Percentiles rank a stretch among this genome's conserved stretches.
Conservation (phyloP, 164 flowering plant species). For the Tetracentron sinense region DNA sequence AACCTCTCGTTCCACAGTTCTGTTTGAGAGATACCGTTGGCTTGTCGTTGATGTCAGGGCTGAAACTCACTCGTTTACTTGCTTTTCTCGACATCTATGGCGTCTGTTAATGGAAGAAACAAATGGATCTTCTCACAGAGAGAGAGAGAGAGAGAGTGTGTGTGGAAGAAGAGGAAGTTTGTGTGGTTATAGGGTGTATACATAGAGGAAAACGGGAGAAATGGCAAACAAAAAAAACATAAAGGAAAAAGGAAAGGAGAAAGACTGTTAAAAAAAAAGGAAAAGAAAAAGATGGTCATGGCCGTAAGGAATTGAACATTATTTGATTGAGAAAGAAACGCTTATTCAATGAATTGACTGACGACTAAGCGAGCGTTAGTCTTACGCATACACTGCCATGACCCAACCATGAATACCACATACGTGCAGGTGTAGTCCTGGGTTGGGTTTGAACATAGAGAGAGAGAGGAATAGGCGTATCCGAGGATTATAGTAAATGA, state of each 20-base stretch:
- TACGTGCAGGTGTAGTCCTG: too few relatives aligned
- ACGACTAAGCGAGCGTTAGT: background rate
- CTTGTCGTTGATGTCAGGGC: slow-evolving; percentile 34
- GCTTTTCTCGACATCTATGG: slow-evolving; percentile 35
- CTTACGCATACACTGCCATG: background rate
- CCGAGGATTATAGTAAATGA: too few relatives aligned
- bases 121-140: background rate
- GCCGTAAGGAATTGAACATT: too few relatives aligned
- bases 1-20: slow-evolving; percentile 6
- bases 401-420: too few relatives aligned
- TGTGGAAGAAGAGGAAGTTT: slow-evolving; percentile 6
- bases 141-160: slow-evolving; percentile 8
- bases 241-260: slow-evolving; percentile 8
- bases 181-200: slow-evolving; percentile 13
- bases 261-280: background rate
- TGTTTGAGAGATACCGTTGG: slow-evolving; percentile 23
- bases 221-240: background rate
- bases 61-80: slow-evolving; percentile 29
- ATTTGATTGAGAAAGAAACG: too few relatives aligned
- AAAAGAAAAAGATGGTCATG: slow-evolving; percentile 1
- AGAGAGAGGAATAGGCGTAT: too few relatives aligned
- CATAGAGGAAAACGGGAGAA: slow-evolving; percentile 15
- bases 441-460: too few relatives aligned
- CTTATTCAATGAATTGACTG: slow-evolving; percentile 11
- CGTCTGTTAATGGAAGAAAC: background rate